Base-by-base conservation (phyloP, 257 asterid species). In the Coffea canephora region DNA sequence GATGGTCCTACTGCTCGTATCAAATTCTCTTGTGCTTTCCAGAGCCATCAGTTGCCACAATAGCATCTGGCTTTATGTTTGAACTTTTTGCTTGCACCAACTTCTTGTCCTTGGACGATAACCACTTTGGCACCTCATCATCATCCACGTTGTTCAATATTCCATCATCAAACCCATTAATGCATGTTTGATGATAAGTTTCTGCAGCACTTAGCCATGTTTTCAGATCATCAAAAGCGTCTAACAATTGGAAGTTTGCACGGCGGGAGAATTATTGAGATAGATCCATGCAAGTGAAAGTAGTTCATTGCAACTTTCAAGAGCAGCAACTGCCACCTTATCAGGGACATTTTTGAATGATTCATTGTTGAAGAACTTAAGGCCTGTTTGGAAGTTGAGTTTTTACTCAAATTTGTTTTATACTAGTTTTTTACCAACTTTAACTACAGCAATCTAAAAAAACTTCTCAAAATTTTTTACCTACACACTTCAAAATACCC, bases 201-300 rank as follows among this genome's bases (percentile, higher is more conserved):
- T 87, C 91, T 0, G 98, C 90, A 8, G 98, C 86, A 68, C 97
- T 93, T 50, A 91, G 77, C 98, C 97, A 93, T 1, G 97, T 93
- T 48, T 77, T 65, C 69, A 93, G 72, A 82, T 93, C 97, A 31
- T 74, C 86, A 3, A 91, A 81, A 9, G 81, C 85, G 14, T 84
- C 85, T 3, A 64, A 25, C 55, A 89, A 34, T 0, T 83, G 82
- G 76, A 3, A 41, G 59, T 82, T 8, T 21, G 8, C 84, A 11
- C 52, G 21, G 97, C 74, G 55, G 87, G 21, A 0, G 96, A 82
- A 27, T 23, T 71, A 67, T 87, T 91, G 83, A 93, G 96, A 65
- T 79, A 78, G 64, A 86, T 87, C 46, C 82, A 31, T 19, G 87
- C 82, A 8, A 88, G 85, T 34, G 83, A 80, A 49, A 88, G 61